Evolutionary conservation across 2,329 filamentous ascomycete species (phyloP).

Genomic region (Aspergillus carbonarius): DNA sequence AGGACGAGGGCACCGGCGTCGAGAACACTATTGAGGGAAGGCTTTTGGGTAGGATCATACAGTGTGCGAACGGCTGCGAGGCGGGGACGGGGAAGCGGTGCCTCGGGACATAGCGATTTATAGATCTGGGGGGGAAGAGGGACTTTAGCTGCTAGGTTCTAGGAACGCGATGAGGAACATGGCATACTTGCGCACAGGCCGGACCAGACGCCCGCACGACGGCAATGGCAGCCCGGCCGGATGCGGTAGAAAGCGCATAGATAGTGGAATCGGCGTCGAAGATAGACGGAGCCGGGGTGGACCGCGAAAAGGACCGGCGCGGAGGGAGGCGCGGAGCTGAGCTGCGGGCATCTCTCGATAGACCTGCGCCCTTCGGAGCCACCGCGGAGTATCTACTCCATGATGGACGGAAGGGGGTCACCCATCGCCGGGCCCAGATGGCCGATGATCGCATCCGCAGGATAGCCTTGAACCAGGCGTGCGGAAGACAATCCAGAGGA

Average conservation of each 20-base stretch:
- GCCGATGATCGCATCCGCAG: constrained; percentile 34
- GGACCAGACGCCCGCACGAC: constrained; percentile 84
- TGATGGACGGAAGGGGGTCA: constrained; percentile 24
- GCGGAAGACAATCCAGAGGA: not conserved
- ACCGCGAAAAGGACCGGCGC: constrained; percentile 26
- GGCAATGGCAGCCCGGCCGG: constrained; percentile 84
- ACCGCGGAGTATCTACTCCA: constrained; percentile 16
- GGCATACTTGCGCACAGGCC: constrained; percentile 64
- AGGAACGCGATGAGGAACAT: not conserved
- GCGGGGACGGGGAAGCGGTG: constrained; percentile 57
- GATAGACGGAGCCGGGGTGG: constrained; percentile 15
- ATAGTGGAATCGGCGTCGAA: constrained; percentile 61
- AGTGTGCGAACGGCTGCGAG: constrained; percentile 73
- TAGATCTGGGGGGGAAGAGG: constrained; percentile 57
- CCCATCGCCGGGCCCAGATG: constrained; percentile 27
- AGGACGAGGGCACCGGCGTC: constrained; percentile 80
- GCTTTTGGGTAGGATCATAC: constrained; percentile 55
- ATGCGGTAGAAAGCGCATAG: constrained; percentile 85
- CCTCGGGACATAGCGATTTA: constrained; percentile 59
- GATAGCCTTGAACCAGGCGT: not conserved
- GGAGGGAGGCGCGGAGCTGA: constrained; percentile 6
- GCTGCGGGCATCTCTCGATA: constrained; percentile 13
- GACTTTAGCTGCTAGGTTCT: not conserved
- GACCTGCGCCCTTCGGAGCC: constrained; percentile 10
- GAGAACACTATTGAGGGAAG: constrained; percentile 49